A percentile compares a stretch with the other conserved stretches of the same genome.
Conservation (phyloP, 495 filamentous ascomycete genomes). For the Hypoxylon fuscum region DNA sequence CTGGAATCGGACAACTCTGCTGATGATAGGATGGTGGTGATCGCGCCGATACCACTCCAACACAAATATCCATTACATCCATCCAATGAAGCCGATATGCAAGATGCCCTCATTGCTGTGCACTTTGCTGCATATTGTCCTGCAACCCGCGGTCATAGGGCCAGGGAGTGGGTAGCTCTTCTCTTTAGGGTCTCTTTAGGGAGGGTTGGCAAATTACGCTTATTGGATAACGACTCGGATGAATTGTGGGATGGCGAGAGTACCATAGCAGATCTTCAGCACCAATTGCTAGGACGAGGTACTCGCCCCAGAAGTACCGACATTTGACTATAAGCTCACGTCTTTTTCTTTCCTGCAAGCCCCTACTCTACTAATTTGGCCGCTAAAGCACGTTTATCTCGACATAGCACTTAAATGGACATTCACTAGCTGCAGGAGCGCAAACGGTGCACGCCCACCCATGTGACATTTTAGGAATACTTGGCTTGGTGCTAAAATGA, state of each 20-base stretch:
- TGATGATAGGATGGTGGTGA: slow-evolving; percentile 39
- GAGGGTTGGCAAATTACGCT: slow-evolving; percentile 28
- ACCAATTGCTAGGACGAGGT: slow-evolving; percentile 16
- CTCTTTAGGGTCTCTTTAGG: too few species aligned
- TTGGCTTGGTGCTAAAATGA: slow-evolving; percentile 26
- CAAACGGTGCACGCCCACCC: slow-evolving; percentile 21
- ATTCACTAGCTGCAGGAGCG: slow-evolving; percentile 19
- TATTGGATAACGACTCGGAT: slow-evolving; percentile 42
- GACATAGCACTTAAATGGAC: slow-evolving; percentile 7
- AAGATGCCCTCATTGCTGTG: slow-evolving; percentile 43
- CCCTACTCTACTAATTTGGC: slow-evolving; percentile 15
- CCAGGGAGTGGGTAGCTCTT: slow-evolving; percentile 36
- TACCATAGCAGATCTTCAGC: slow-evolving; percentile 36
- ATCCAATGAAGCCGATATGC: slow-evolving; percentile 43
- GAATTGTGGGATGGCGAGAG: slow-evolving; percentile 41
- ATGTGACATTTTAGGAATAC: slow-evolving; percentile 35
- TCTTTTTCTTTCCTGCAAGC: slow-evolving; percentile 24
- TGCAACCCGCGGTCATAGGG: slow-evolving; percentile 44
- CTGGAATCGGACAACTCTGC: slow-evolving; percentile 39
- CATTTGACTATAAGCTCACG: slow-evolving; percentile 25
- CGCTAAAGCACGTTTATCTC: slow-evolving; percentile 41
- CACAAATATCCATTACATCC: slow-evolving; percentile 40
- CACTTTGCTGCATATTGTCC: slow-evolving; percentile 33
- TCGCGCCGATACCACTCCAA: slow-evolving; percentile 40
- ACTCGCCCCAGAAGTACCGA: slow-evolving; percentile 25